Base-by-base conservation (phyloP, 2,329 filamentous ascomycete species). In the Xylariaceae sp. region DNA sequence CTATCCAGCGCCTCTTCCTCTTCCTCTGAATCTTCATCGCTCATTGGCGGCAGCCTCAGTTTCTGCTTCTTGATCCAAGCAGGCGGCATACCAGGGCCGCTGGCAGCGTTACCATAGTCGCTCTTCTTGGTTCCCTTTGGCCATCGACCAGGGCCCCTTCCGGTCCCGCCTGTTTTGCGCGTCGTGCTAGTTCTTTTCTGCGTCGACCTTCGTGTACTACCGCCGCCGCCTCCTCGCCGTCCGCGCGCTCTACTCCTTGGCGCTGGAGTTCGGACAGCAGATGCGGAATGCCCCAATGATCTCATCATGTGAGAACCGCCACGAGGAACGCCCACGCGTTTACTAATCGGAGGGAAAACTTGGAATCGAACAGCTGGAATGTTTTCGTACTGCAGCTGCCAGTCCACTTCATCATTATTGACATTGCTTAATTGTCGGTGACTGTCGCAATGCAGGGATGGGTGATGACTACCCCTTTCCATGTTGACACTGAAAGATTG, bases 291-390 rank as follows among this genome's bases (percentile, higher is more conserved):
- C 17, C 67, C 62, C 9, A 68, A 57, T 15, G 71, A 63, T 44
- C 66, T 62, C 2, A 77, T 72, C 17, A 80, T 74, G 45, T 72
- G 71, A 2, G 77, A 74, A 6, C 73, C 75, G 17, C 74, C 70
- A 17, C 81, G 76, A 9, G 76, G 70, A 13, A 81, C 76, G 50
- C 80, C 79, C 13, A 74, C 70, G 5, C 82, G 77, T 18, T 82
- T 78, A 55, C 77, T 76, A 7, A 88, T 75, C 0, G 88, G 83
- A 7, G 90, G 90, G 68, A 89, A 93, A 47, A 94, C 84, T 67
- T 92, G 88, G 72, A 91, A 95, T 39, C 90, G 83, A 1, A 79
- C 85, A 0, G 85, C 78, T 2, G 89, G 88, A 30, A 94, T 88
- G 52, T 77, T 73, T 11, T 75, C 75, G 68, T 86, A 85, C 1